Base-by-base conservation (phyloP, 305 asterid genomes). In the Solanum hybrid region DNA sequence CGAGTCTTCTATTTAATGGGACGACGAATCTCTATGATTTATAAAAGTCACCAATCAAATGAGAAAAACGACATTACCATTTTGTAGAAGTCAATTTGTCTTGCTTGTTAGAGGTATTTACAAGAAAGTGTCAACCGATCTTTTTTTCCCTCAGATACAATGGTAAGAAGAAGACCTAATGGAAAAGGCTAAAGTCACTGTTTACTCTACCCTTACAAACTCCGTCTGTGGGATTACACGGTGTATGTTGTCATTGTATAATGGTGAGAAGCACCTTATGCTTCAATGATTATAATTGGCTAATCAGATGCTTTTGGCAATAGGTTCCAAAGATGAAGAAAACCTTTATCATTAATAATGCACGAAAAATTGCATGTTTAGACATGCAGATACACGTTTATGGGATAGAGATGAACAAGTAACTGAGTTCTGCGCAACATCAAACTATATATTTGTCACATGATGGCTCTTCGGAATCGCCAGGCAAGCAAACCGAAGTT, bases 401-500 rank as follows among this genome's bases (percentile, higher is more conserved):
- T 84, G 87, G 2, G 42, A 20, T 84, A 84, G 73, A 51, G n/a
- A 85, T 56, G 35, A 56, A n/a, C 32, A 32, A 22, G 38, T 56
- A 36, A 56, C 46, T 29, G 26, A 85, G 76, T 20, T 56, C 7
- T 31, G 46, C 13, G n/a, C 8, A 51, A 56, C 42, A 56, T 40
- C 31, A 31, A 77, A 24, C 88, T 37, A 78, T 7, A 89, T 40
- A 86, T 71, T n/a, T 40, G 66, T 60, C 32, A 32, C 20, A 64
- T 32, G 17, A n/a, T 78, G n/a, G 60, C 20, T 79, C 75, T 29
- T 66, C 31, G 26, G 88, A 51, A 79, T 60, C 26, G 7, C 16
- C 72, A 87, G 29, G 38, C 73, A 77, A 86, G 75, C 34, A 29
- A 75, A 80, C 72, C 34, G 80, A 86, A 85, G 89, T 89, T 37